A percentile compares a stretch with the other conserved stretches of the same genome.
Evolutionary conservation across 805 yeast species (phyloP).

Genomic region (Candida dendrica): DNA sequence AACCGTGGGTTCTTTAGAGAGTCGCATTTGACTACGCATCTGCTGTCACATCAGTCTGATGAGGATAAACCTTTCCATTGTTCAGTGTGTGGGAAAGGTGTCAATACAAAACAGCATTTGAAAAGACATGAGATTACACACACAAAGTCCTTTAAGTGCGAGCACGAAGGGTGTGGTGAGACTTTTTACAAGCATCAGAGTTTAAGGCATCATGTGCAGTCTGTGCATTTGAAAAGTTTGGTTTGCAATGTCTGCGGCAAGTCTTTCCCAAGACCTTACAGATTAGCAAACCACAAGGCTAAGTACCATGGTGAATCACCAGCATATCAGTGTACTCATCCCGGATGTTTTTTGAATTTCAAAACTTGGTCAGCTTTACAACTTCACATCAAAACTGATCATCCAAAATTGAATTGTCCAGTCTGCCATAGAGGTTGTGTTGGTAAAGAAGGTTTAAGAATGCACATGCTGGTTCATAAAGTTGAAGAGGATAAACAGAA

Average conservation of each 20-base stretch:
- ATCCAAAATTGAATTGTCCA: conserved; percentile 59
- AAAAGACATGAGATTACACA: conserved; percentile 81
- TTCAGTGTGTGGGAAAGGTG: conserved; percentile 72
- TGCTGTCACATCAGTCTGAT: conserved; percentile 45
- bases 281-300: conserved; percentile 58
- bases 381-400: conserved; percentile 62
- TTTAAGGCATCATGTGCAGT: conserved; percentile 60
- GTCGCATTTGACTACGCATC: conserved; percentile 75
- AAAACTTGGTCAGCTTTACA: conserved; percentile 71
- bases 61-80: conserved; percentile 68
- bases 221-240: conserved; percentile 50
- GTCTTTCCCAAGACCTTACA: conserved; percentile 53
- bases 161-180: conserved; percentile 54
- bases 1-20: conserved; percentile 60
- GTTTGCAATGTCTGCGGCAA: conserved; percentile 60
- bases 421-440: conserved; percentile 67
- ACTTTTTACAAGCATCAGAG: conserved; percentile 71
- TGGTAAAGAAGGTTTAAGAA: conserved; percentile 59
- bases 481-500: conserved; percentile 22
- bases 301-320: conserved; percentile 56
- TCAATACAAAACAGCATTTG: conserved; percentile 72
- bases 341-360: conserved; percentile 54
- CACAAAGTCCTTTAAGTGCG: conserved; percentile 55
- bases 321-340: conserved; percentile 52
- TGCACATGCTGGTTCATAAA: conserved; percentile 72